Base-by-base conservation (phyloP, 352 stramenopile species). In the Phytophthora cactorum region DNA sequence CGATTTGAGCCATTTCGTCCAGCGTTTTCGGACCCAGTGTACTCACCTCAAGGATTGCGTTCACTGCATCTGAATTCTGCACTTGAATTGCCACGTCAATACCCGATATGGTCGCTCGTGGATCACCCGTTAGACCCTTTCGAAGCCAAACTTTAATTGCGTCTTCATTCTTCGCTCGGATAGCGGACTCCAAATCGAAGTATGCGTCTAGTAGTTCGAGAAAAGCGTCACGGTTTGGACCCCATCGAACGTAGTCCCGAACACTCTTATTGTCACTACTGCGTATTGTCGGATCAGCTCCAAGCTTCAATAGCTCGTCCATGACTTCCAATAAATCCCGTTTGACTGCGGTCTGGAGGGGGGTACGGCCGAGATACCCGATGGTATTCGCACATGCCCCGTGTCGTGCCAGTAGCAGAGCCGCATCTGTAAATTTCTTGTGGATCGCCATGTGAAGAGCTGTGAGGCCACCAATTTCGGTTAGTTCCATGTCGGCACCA, bases 361-460 rank as follows among this genome's bases (percentile, higher is more conserved):
- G 51, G 4, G 60, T 62, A 22, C 52, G 52, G 14, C 27, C 60
- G 12, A 50, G 14, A 31, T 22, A 61, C n/a, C 52, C 52, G 4
- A 55, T 22, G 9, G 32, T 46, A 27, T 68, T 59, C 25, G 52
- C 60, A 38, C 17, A 31, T 0, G 60, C 60, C 1, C 52, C 60
- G 25, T 17, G 49, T 4, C 44, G 51, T 15, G 44, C 32, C 12
- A 68, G 22, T 11, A 61, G 10, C 2, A 68, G 9, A n/a, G 34
- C 60, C 3, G 60, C 60, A 38, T 10, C 1, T 50, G 43, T 28
- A 43, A 22, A 22, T 22, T 38, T 61, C 17, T 27, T 43, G 22
- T 56, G n/a, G 6, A 68, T 61, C 25, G 60, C 51, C 22, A 25
- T 29, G 15, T 61, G 51, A 8, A 73, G 66, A 10, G 59, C 39